Evolutionary conservation across 2,329 filamentous ascomycete species (phyloP).

Genomic region (Fusarium sororula): DNA sequence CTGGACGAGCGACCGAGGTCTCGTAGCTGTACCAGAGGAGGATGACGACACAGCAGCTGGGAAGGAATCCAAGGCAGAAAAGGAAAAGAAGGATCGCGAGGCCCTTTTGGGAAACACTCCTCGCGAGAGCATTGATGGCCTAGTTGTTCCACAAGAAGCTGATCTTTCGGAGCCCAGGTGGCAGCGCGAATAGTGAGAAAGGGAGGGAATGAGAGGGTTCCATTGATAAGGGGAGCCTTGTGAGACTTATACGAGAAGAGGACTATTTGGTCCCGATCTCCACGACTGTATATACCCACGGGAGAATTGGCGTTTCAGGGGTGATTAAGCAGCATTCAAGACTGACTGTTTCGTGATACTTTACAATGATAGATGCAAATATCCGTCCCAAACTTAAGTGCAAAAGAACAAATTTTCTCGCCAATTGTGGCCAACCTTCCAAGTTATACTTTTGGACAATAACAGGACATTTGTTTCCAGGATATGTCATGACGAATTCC

Average conservation of each 20-base stretch:
- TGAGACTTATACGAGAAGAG: slow-evolving; percentile 8
- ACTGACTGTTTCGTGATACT: slow-evolving; percentile 10
- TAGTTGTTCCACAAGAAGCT: slow-evolving; percentile 35
- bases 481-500: not conserved
- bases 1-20: slow-evolving; percentile 49
- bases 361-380: not conserved
- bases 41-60: slow-evolving; percentile 40
- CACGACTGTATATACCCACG: slow-evolving; percentile 41
- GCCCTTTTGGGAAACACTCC: slow-evolving; percentile 43
- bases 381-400: not conserved
- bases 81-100: slow-evolving; percentile 40
- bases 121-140: slow-evolving; percentile 36
- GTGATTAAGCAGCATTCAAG: not conserved
- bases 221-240: not conserved
- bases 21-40: slow-evolving; percentile 53
- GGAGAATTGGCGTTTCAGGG: slow-evolving; percentile 35
- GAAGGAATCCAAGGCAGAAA: slow-evolving; percentile 24
- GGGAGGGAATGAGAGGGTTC: not conserved
- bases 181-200: slow-evolving; percentile 23
- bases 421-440: too few species aligned
- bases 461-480: not conserved
- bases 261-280: slow-evolving; percentile 19
- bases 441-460: not conserved
- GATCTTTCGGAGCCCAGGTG: slow-evolving; percentile 44
- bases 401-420: not conserved